Conservation (phyloP, 2,329 filamentous ascomycete genomes). For the Aureobasidium sp. region DNA sequence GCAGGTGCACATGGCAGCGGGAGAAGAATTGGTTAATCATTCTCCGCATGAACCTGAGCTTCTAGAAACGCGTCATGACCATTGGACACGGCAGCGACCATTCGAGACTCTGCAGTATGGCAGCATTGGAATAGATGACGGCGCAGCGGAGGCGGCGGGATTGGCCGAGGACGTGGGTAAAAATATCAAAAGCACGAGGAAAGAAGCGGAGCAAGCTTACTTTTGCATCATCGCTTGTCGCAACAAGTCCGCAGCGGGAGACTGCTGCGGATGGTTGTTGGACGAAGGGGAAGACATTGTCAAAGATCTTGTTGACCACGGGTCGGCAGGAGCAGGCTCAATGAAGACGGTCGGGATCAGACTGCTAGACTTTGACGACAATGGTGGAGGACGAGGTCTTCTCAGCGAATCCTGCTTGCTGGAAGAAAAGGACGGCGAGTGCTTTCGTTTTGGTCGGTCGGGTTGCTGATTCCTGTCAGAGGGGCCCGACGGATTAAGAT, state of each 20-base stretch:
- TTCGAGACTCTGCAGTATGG: conserved; percentile 4
- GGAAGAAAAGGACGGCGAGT: background rate
- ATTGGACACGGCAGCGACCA: background rate
- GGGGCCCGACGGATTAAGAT: conserved; percentile 7
- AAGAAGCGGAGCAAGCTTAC: conserved; percentile 36
- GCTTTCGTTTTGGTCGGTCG: conserved; percentile 9
- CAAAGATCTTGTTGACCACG: conserved; percentile 19
- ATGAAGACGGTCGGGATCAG: conserved; percentile 37
- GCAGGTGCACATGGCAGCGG: background rate
- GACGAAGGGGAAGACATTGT: conserved; percentile 25
- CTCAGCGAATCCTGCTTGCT: conserved; percentile 13
- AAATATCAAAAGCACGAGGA: conserved; percentile 10
- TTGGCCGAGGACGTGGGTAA: background rate
- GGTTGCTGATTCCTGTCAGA: conserved; percentile 5
- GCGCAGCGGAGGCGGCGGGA: background rate
- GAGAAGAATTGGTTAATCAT: background rate
- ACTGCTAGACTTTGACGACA: conserved; percentile 32
- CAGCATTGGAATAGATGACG: background rate
- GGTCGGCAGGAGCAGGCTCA: conserved; percentile 15
- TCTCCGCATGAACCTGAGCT: background rate
- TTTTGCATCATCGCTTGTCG: conserved; percentile 50
- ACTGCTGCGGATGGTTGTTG: conserved; percentile 30
- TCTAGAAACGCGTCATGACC: conserved; percentile 3
- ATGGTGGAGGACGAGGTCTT: conserved; percentile 17
- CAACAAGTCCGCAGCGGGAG: conserved; percentile 48